phyloP scores from a whole-genome alignment of 2,329 filamentous ascomycete species.

The Cladophialophora immunda region DNA sequence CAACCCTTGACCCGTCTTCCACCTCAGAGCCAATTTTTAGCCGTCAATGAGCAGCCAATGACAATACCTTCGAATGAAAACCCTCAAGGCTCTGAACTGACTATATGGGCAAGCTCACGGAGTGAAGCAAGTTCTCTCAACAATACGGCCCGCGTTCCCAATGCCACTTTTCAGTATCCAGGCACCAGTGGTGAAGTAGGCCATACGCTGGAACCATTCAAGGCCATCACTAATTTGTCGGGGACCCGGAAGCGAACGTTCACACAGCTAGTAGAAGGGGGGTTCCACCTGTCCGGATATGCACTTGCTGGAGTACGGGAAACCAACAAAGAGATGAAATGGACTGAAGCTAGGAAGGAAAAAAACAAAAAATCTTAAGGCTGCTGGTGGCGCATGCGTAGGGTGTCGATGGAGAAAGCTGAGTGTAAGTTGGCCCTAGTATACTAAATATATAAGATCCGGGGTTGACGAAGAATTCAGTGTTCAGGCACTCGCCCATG shows the following conservation, averaged over 20 bases:
- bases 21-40: background rate
- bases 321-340: background rate
- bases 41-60: background rate
- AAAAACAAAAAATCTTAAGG: background rate
- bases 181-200: background rate
- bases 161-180: background rate
- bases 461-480: background rate
- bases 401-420: background rate
- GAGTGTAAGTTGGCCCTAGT: background rate
- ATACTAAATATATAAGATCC: background rate
- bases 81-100: background rate
- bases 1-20: background rate
- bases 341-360: background rate
- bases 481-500: background rate
- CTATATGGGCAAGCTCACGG: background rate
- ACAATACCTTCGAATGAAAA: background rate
- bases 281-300: background rate
- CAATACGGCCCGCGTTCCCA: background rate
- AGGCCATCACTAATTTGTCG: background rate
- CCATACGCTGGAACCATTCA: background rate
- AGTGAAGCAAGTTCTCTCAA: background rate
- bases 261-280: background rate
- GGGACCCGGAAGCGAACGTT: background rate
- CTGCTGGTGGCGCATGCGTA: background rate
- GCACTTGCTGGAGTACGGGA: background rate